Base-by-base conservation (phyloP, 2,329 filamentous ascomycete species). In the Nemania sp. region DNA sequence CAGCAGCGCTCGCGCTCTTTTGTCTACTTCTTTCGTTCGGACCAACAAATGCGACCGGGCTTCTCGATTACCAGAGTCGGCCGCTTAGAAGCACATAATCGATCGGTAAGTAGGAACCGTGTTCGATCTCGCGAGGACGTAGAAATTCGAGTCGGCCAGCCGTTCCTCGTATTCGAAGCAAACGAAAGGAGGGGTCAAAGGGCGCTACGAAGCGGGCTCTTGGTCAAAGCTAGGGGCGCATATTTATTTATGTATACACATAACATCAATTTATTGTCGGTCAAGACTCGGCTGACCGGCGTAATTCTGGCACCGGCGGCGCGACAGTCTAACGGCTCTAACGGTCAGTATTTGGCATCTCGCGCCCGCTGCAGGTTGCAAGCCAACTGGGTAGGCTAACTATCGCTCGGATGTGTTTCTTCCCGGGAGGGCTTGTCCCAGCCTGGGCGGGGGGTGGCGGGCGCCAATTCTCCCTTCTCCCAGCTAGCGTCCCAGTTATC, bases 401-500 rank as follows among this genome's bases (percentile, higher is more conserved):
- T 31, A 31, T 31, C 8, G n/a, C 54, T 52, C 57, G 57, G 57
- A 57, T 52, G 26, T 44, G 40, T 15, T 28, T 39, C 30, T 24
- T 54, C 54, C 57, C 57, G 57, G 41, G 19, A 47, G 20, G 23
- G 19, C 34, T 19, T 44, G 54, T 47, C 34, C 20, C 49, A 49
- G 30, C 42, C 44, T n/a, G 26, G 33, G 49, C 26, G 39, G 45
- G 44, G 46, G 19, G 12, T 23, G 28, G 44, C 28, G 33, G 45
- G 42, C 15, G 15, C 6, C 31, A n/a, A 28, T 44, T 22, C 28
- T 42, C 17, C 28, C 41, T 49, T 49, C 34, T 6, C 14, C 9
- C 26, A 37, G 39, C 78, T 44, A 31, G 28, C 28, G 28, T 31
- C 28, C 28, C 39, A 45, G 49, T 9, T 20, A 52, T 52, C 24